A percentile compares a stretch with the other conserved stretches of the same genome.
phyloP scores from a whole-genome alignment of 192 early-diverging fungal species.

The Umbelopsis sp. region DNA sequence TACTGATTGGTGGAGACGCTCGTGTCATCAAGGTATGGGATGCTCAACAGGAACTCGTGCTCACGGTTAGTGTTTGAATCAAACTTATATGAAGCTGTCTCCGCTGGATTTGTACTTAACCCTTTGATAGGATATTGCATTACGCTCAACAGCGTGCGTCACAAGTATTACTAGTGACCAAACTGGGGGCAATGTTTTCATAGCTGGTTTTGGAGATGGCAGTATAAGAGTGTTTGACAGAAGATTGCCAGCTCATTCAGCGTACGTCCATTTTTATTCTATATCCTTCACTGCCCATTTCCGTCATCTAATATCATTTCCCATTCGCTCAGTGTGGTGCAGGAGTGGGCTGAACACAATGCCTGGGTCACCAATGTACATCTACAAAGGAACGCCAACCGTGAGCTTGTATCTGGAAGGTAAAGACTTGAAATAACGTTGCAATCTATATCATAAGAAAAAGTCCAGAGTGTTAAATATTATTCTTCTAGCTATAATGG shows the following conservation, averaged over 20 bases:
- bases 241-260: conserved; percentile 51
- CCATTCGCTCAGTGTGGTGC: conserved; percentile 45
- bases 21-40: conserved; percentile 78
- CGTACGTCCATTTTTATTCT: conserved; percentile 39
- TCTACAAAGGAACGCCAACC: conserved; percentile 51
- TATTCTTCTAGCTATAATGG: conserved; percentile 41
- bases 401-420: conserved; percentile 69
- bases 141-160: conserved; percentile 52
- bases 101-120: background rate
- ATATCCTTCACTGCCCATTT: background rate
- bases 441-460: background rate
- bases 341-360: conserved; percentile 63
- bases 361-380: conserved; percentile 59
- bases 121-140: conserved; percentile 57
- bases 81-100: background rate
- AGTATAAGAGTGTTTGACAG: conserved; percentile 71
- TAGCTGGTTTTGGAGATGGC: conserved; percentile 78
- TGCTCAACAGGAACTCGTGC: conserved; percentile 71
- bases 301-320: background rate
- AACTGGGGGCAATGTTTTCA: conserved; percentile 60
- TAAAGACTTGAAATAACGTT: conserved; percentile 29
- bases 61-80: conserved; percentile 56
- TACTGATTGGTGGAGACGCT: conserved; percentile 71
- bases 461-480: background rate
- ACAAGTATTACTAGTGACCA: conserved; percentile 69